These are phyloP conservation scores for Drechslerella dactyloides DNA, from an alignment of 2,329 filamentous ascomycete species.

Conservation along the genomic window DNA sequence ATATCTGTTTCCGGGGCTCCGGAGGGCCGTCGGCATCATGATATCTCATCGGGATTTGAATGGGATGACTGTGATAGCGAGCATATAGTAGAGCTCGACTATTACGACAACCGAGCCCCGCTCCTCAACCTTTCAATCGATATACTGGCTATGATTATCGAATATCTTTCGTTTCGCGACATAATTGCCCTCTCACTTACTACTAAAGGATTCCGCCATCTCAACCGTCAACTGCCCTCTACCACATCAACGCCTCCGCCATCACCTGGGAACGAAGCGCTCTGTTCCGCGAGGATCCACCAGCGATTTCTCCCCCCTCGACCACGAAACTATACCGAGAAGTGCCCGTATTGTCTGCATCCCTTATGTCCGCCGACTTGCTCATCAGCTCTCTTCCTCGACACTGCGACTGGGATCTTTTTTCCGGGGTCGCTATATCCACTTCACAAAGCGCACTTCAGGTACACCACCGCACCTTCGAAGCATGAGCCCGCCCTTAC, in stretches of 20 bases:
- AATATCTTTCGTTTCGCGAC: conserved; percentile 3
- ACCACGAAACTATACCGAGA: conserved; percentile 4
- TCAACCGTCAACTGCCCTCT: conserved; percentile 18
- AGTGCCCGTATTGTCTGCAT: conserved; percentile 39
- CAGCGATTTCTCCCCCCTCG: conserved; percentile 39
- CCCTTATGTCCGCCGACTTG: conserved; percentile 36
- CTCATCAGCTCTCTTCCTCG: conserved; percentile 36
- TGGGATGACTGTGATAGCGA: conserved; percentile 1
- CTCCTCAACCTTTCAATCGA: conserved; percentile 1
- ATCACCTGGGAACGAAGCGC: conserved; percentile 33
- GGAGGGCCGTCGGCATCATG: background rate
- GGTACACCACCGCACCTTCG: conserved; percentile 24
- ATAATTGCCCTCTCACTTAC: conserved; percentile 35
- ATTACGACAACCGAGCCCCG: background rate
- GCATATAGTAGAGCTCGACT: background rate
- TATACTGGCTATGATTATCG: conserved; percentile 3
- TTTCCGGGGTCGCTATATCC: conserved; percentile 37
- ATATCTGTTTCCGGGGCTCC: background rate
- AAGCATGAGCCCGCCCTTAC: conserved; percentile 23
- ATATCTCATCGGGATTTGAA: background rate
- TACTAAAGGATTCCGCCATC: conserved; percentile 41
- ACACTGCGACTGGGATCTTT: conserved; percentile 43
- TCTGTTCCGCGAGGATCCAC: conserved; percentile 41
- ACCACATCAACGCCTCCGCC: conserved; percentile 30
- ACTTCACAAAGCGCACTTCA: conserved; percentile 26